Evolutionary conservation across 2,329 filamentous ascomycete genomes (phyloP), one percentile per base, ranked within the genome.

Genomic region (Aureobasidium zeae): DNA sequence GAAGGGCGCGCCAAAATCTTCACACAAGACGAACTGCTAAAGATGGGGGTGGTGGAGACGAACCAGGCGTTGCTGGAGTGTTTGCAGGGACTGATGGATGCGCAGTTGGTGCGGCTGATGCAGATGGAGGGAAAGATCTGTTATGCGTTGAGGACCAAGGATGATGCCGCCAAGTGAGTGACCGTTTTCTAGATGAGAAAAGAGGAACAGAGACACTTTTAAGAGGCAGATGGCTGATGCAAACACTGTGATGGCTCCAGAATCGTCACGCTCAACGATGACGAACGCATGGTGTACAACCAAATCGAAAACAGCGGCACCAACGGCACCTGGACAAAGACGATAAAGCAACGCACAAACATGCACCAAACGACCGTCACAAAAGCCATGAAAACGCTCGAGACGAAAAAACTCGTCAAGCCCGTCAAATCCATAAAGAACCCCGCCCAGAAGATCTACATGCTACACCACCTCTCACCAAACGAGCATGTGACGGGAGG

Each of bases 381-480:
- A 54, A 82, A 83, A 55, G 80, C 80, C 20, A 73, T 96, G 53
- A 94, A 93, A 67, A 78, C 81, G 50, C 78, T 98, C 49, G 84
- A 93, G 62, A 68, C 73, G 28, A 88, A 86, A 60, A 78, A 79
- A 25, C 79, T 93, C 59, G 87, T 98, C 62, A 83, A 84, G 56
- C 79, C 81, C 46, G 87, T 96, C 66, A 91, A 89, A 66, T 91
- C 83, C 62, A 87, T 94, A 64, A 87, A 94, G 66, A 81, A 84
- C 58, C 86, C 86, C 20, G 84, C 81, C 52, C 83, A 91, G 60
- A 94, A 94, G 66, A 94, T 94, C 75, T 98, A 91, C 71, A 94
- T 98, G 73, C 81, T 94, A 57, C 78, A 81, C 43, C 81, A 81
- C 50, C 75, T 98, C 48, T 77, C 79, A 9, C 89, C 91, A 0